phyloP scores from a whole-genome alignment of 345 rosid species.

The Populus tremula region DNA sequence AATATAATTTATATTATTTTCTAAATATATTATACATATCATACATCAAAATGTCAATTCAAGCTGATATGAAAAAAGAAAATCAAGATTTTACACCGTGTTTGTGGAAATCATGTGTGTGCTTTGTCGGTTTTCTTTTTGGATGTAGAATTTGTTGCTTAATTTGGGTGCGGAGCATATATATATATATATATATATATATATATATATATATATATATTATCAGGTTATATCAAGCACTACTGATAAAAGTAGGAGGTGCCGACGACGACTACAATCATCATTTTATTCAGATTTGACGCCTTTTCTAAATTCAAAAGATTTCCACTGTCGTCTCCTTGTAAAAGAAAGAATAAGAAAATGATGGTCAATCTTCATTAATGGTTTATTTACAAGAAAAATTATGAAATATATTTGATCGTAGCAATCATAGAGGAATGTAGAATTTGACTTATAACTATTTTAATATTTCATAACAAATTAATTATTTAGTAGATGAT shows the following conservation, averaged over 20 bases:
- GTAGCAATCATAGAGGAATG: too few relatives aligned
- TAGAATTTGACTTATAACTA: too few relatives aligned
- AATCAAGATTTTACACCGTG: not conserved
- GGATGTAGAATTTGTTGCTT: not conserved
- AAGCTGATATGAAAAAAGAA: not conserved
- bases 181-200: too few relatives aligned
- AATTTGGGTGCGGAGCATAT: not conserved
- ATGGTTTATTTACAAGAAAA: too few relatives aligned
- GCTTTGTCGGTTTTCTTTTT: not conserved
- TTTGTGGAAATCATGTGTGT: not conserved
- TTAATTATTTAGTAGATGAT: too few relatives aligned
- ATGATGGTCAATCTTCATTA: not conserved
- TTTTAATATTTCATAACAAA: too few relatives aligned
- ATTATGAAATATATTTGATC: too few relatives aligned
- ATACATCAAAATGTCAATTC: not conserved
- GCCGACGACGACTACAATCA: conserved; percentile 1
- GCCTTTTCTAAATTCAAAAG: not conserved
- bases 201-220: too few relatives aligned
- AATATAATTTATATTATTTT: too few relatives aligned
- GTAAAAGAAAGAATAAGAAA: not conserved
- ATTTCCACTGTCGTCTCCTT: not conserved
- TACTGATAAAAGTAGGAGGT: not conserved
- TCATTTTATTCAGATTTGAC: not conserved
- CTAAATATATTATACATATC: too few relatives aligned
- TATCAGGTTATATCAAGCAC: not conserved